phyloP scores from a whole-genome alignment of 805 yeast genomes.

The Metschnikowia henanensis region DNA sequence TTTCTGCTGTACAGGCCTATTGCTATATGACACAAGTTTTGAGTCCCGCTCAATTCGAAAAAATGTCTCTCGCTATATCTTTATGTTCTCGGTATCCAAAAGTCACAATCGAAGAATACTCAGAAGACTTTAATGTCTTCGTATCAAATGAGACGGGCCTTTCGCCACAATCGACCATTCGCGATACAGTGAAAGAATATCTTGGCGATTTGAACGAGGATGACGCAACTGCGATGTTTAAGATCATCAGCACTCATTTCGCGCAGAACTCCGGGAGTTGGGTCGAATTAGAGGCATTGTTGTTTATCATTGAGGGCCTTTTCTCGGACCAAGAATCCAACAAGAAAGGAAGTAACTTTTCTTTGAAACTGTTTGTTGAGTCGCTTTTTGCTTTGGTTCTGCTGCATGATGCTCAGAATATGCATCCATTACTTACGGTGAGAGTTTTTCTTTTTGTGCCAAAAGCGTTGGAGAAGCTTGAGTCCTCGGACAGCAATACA shows the following conservation, averaged over 20 bases:
- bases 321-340: conserved; percentile 41
- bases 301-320: conserved; percentile 41
- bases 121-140: conserved; percentile 62
- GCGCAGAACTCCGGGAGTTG: conserved; percentile 18
- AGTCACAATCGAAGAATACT: conserved; percentile 48
- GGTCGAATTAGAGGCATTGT: conserved; percentile 40
- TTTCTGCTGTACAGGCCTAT: conserved; percentile 31
- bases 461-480: conserved; percentile 54
- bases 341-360: conserved; percentile 16
- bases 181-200: conserved; percentile 63
- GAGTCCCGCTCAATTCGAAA: conserved; percentile 12
- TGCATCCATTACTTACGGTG: conserved; percentile 41
- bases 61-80: conserved; percentile 29
- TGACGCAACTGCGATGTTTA: conserved; percentile 32
- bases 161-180: conserved; percentile 45
- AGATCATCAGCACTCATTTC: not conserved
- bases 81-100: conserved; percentile 42
- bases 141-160: conserved; percentile 77
- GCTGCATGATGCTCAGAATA: not conserved
- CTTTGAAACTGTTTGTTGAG: conserved; percentile 14
- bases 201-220: conserved; percentile 47
- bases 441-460: conserved; percentile 57
- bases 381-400: conserved; percentile 3
- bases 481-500: conserved; percentile 29
- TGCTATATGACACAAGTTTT: conserved; percentile 21